Evolutionary conservation across 2,329 filamentous ascomycete species (phyloP).

Genomic region (Curvularia verruculosa): DNA sequence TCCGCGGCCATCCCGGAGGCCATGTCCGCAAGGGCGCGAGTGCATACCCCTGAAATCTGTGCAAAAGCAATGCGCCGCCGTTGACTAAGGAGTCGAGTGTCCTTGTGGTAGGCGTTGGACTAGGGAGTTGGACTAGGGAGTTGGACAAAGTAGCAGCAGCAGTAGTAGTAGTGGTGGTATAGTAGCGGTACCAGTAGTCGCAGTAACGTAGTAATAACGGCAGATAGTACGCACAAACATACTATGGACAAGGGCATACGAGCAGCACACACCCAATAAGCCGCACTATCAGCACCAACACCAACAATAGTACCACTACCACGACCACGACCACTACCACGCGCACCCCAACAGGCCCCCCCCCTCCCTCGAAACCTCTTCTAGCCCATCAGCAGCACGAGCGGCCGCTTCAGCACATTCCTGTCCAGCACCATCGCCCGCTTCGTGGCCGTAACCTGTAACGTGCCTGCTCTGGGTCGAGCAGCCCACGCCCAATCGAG

Average conservation of each 20-base stretch:
- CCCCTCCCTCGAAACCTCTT: background rate
- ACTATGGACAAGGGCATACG: no score
- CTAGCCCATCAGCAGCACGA: background rate
- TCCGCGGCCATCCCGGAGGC: conserved; percentile 31
- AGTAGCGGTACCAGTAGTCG: background rate
- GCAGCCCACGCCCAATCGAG: conserved; percentile 12
- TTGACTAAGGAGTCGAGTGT: background rate
- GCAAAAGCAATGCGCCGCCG: conserved; percentile 21
- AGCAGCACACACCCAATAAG: conserved; percentile 5
- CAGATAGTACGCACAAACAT: no score
- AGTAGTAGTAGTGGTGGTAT: conserved; percentile 4
- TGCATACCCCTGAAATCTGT: conserved; percentile 21
- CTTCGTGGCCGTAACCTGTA: conserved; percentile 25
- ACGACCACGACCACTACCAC: background rate
- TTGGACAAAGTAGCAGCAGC: no score
- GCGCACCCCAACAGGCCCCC: background rate
- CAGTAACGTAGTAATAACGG: no score
- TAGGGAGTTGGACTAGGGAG: no score
- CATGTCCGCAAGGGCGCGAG: conserved; percentile 7
- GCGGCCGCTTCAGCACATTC: background rate
- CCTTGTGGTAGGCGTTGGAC: background rate
- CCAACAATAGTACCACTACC: background rate
- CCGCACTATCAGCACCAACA: background rate
- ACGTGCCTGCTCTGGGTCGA: conserved; percentile 24
- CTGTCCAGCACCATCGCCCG: conserved; percentile 1